Conservation (phyloP, 2,329 filamentous ascomycete genomes). For the Aquanectria penicillioides region DNA sequence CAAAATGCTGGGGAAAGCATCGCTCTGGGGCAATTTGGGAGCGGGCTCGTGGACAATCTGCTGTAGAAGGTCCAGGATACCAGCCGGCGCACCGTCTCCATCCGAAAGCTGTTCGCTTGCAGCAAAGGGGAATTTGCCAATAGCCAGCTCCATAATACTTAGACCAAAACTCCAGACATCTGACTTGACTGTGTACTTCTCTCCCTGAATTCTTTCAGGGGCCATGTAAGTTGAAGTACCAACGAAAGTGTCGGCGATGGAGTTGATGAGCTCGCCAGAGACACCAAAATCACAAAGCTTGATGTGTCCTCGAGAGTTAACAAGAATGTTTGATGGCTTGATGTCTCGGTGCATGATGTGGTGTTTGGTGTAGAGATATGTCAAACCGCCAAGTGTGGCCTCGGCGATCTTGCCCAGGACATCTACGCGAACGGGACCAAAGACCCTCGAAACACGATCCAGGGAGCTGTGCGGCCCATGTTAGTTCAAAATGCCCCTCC, state of each 20-base stretch:
- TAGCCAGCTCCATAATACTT: conserved; percentile 95
- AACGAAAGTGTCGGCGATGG: conserved; percentile 97
- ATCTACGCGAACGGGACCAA: conserved; percentile 94
- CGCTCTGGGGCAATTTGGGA: conserved; percentile 92
- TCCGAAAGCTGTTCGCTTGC: conserved; percentile 77
- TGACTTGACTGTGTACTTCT: conserved; percentile 96
- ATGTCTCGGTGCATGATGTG: conserved; percentile 99
- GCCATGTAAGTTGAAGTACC: conserved; percentile 99
- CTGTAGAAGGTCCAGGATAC: conserved; percentile 94
- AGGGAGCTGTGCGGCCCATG: conserved; percentile 71
- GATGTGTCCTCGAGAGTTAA: conserved; percentile 93
- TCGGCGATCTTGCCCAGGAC: conserved; percentile 98
- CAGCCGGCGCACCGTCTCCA: conserved; percentile 84
- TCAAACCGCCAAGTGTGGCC: conserved; percentile 90
- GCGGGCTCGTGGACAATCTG: conserved; percentile 98
- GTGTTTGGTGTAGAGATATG: conserved; percentile 94
- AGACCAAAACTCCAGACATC: conserved; percentile 99
- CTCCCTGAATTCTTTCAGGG: conserved; percentile 95
- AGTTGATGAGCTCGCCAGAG: conserved; percentile 97
- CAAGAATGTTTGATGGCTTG: conserved; percentile 96
- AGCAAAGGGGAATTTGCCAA: conserved; percentile 96
- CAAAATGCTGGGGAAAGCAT: conserved; percentile 93
- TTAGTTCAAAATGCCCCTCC: too few species aligned
- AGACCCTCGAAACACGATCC: conserved; percentile 92
- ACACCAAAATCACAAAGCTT: conserved; percentile 99